These are phyloP conservation scores for Kwoniella botswanensis DNA, from an alignment of 768 basidiomycete species.

Conservation along the genomic window DNA sequence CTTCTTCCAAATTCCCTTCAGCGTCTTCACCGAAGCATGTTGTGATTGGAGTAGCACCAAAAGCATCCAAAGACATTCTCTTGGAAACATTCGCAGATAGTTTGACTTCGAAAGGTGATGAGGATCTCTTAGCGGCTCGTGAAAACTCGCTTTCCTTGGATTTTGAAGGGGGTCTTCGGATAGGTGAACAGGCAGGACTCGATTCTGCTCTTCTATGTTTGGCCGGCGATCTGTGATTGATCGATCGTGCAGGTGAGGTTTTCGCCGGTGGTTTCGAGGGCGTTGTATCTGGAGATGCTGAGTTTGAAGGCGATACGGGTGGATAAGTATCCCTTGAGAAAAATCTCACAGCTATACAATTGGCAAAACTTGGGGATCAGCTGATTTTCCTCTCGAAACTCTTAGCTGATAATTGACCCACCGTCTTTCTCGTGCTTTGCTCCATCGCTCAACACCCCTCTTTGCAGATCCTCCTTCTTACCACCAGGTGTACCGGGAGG, in stretches of 20 bases:
- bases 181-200: slow-evolving; percentile 13
- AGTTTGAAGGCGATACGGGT: slow-evolving; percentile 9
- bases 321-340: slow-evolving; percentile 50
- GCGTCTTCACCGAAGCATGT: not conserved
- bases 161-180: not conserved
- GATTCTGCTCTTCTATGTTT: slow-evolving; percentile 22
- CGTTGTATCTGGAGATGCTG: slow-evolving; percentile 3
- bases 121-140: slow-evolving; percentile 31
- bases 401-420: slow-evolving; percentile 12
- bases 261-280: slow-evolving; percentile 14
- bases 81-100: slow-evolving; percentile 43
- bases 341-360: slow-evolving; percentile 36
- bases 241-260: not conserved
- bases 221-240: slow-evolving; percentile 4
- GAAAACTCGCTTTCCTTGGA: not conserved
- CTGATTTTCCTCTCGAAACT: not conserved
- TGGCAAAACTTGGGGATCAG: not conserved
- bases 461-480: slow-evolving; percentile 30
- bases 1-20: not conserved
- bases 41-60: slow-evolving; percentile 37
- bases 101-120: slow-evolving; percentile 51
- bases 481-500: slow-evolving; percentile 47
- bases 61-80: slow-evolving; percentile 49
- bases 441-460: slow-evolving; percentile 32
- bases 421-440: slow-evolving; percentile 35